These are phyloP conservation scores for Lantana camara DNA, from an alignment of 257 asterid genomes.

Conservation along the genomic window DNA sequence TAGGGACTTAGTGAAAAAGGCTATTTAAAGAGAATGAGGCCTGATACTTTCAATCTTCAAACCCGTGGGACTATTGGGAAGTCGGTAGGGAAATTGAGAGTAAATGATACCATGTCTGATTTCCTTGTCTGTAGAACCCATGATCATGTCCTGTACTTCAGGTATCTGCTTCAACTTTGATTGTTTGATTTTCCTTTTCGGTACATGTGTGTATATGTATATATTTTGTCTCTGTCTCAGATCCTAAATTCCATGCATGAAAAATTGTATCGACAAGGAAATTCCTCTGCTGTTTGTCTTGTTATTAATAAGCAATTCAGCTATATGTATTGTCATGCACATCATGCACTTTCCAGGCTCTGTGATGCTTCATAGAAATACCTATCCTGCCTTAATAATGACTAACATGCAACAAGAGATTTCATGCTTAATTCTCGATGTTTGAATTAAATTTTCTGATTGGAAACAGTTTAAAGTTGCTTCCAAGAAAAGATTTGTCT, in stretches of 20 bases:
- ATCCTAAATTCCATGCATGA: conserved; percentile 6
- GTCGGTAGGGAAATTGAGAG: conserved; percentile 94
- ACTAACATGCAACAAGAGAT: not conserved
- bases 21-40: conserved; percentile 92
- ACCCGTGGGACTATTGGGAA: conserved; percentile 94
- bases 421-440: too few species aligned
- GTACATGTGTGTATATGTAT: not conserved
- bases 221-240: not conserved
- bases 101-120: conserved; percentile 92
- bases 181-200: conserved; percentile 2
- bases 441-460: too few species aligned
- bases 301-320: not conserved
- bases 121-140: conserved; percentile 94
- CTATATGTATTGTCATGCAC: not conserved
- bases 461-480: not conserved
- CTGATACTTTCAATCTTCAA: conserved; percentile 92
- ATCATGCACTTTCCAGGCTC: not conserved
- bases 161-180: conserved; percentile 50
- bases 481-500: not conserved
- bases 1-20: conserved; percentile 99
- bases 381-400: not conserved
- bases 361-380: not conserved
- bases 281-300: not conserved
- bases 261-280: not conserved
- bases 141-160: conserved; percentile 89